Base-by-base conservation (phyloP, 139 green algal species). In the Raphidocelis subcapitata region DNA sequence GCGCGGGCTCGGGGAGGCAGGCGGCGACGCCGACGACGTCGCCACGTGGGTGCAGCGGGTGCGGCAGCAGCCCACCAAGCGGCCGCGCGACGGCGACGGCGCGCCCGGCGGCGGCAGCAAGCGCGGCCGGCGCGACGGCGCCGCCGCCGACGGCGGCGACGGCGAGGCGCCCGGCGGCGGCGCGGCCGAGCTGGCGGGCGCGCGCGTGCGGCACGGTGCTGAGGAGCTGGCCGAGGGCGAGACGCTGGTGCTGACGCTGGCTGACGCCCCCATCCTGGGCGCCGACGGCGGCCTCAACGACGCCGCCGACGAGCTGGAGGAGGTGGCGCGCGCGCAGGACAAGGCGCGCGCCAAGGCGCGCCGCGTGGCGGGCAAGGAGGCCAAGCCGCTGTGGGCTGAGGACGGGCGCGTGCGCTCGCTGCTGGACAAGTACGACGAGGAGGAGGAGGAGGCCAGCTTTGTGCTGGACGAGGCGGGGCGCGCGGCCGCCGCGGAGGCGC, bases 361-460 rank as follows among this genome's bases (percentile, higher is more conserved):
- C 4, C 74, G 81, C 28, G 91, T 82, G 24, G 67, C 90, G 0
- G 84, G 77, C 47, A 92, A 94, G 79, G 73, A 82, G 67, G 85
- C 81, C 64, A 88, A 92, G 79, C 86, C 88, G 31, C 84, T 93
- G 63, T 96, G 87, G 83, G 87, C 90, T 59, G 91, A 96, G 81
- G 91, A 96, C 60, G 88, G 86, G 21, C 84, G 87, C 69, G 67
- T 73, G 49, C 72, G 85, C 0, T 66, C 63, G 14, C 64, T 97
- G 75, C 82, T 97, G 70, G 80, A 89, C 59, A 94, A 97, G 84
- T 96, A 96, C 72, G 92, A 97, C 77, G 89, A 96, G 55, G 84
- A 92, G 77, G 87, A 93, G 62, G 91, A 91, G 59, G 84, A 91
- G 49, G 82, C 82, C 21, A 77, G 76, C 55, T 67, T 87, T 71